Conservation (phyloP, 2,329 filamentous ascomycete genomes). For the Alternaria ventricosa region DNA sequence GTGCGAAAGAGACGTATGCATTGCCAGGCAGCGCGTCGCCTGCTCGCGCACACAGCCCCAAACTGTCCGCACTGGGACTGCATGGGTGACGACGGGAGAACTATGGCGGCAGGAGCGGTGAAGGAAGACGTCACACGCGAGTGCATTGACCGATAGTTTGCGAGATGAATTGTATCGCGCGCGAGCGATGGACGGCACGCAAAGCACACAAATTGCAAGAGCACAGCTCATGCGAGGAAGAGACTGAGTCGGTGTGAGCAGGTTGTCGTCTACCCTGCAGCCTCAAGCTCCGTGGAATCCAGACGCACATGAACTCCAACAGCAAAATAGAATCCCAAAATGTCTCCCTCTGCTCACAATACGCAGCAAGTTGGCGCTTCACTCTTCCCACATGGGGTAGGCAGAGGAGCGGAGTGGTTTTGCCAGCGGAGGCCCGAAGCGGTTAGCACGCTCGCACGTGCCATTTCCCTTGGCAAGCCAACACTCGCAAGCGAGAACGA, state of each 20-base stretch:
- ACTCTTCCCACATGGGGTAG: background rate
- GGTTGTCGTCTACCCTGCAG: background rate
- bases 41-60: constrained; percentile 13
- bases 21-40: constrained; percentile 4
- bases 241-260: background rate
- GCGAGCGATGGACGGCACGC: background rate
- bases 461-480: constrained; percentile 4
- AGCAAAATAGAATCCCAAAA: background rate
- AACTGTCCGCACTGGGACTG: background rate
- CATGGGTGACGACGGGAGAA: background rate
- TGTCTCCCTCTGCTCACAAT: background rate
- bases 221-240: background rate
- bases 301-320: background rate
- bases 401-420: background rate
- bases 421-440: background rate
- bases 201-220: background rate
- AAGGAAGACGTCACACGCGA: background rate
- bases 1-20: background rate
- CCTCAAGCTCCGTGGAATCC: background rate
- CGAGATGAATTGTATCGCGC: background rate
- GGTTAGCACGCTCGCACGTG: background rate
- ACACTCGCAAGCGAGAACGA: constrained; percentile 6
- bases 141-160: background rate
- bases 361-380: background rate
- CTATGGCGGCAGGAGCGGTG: constrained; percentile 1